Conservation (phyloP, 2,329 filamentous ascomycete species). For the Phyllosticta citriasiana region DNA sequence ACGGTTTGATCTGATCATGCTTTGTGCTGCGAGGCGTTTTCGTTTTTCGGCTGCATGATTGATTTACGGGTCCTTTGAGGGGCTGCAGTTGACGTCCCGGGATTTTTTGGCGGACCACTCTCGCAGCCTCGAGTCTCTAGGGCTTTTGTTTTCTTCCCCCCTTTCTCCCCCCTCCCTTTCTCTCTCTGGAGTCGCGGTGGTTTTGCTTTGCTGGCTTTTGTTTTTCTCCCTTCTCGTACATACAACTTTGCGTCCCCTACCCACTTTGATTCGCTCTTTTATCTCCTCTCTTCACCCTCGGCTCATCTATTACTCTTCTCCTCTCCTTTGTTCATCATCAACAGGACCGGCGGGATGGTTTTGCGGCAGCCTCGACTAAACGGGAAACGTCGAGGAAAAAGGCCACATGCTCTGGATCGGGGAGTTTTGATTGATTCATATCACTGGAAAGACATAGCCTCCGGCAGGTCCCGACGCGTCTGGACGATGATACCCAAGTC, state of each 20-base stretch:
- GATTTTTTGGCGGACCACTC: slow-evolving; percentile 1
- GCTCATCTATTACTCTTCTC: neutral
- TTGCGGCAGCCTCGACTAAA: neutral
- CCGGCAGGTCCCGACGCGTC: neutral
- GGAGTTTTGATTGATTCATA: neutral
- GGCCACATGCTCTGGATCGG: neutral
- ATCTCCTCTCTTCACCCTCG: neutral
- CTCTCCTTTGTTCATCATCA: neutral
- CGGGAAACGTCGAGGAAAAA: neutral
- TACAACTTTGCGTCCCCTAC: neutral
- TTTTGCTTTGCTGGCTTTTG: neutral
- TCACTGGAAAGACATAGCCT: neutral
- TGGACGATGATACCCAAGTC: neutral
- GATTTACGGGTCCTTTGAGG: neutral
- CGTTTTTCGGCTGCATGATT: slow-evolving; percentile 4
- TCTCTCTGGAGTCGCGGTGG: neutral
- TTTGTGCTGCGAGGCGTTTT: slow-evolving; percentile 1
- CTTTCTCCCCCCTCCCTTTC: neutral
- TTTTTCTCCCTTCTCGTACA: neutral
- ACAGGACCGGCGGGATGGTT: neutral
- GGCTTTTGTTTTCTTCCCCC: neutral
- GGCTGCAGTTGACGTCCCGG: neutral
- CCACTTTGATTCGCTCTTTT: neutral
- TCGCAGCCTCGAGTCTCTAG: neutral
- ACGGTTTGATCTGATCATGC: slow-evolving; percentile 1